Evolutionary conservation across 1,284 basidiomycete genomes (phyloP).

Genomic region (Anthracocystis panici-leucophaei): DNA sequence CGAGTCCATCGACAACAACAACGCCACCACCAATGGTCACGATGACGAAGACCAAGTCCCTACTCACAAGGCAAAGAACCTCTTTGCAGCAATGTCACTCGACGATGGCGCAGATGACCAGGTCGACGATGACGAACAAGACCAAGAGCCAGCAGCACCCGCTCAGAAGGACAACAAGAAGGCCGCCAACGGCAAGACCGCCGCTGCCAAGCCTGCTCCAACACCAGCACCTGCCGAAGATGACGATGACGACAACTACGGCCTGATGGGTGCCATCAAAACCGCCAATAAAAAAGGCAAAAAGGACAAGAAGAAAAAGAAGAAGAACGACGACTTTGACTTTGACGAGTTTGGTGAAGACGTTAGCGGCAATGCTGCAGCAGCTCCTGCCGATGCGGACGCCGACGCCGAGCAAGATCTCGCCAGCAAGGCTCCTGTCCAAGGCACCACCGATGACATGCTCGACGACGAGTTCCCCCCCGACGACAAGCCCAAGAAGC

Average conservation of each 20-base stretch:
- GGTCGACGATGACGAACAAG: constrained; percentile 26
- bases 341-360: constrained; percentile 65
- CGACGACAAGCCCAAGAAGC: constrained; percentile 43
- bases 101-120: constrained; percentile 33
- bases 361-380: constrained; percentile 50
- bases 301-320: constrained; percentile 61
- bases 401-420: constrained; percentile 30
- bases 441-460: constrained; percentile 49
- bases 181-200: constrained; percentile 25
- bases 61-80: constrained; percentile 34
- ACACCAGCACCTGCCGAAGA: constrained; percentile 34
- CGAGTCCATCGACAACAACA: constrained; percentile 51
- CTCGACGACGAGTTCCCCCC: constrained; percentile 55
- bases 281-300: constrained; percentile 57
- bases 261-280: constrained; percentile 58
- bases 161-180: constrained; percentile 44
- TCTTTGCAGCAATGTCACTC: constrained; percentile 51
- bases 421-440: constrained; percentile 49
- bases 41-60: constrained; percentile 26
- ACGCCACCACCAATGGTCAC: constrained; percentile 9
- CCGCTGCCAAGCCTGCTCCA: constrained; percentile 23
- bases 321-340: constrained; percentile 64
- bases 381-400: constrained; percentile 16
- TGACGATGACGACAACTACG: constrained; percentile 58
- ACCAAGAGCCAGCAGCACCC: constrained; percentile 19